These are phyloP conservation scores for Phyllosticta ampelicida DNA, from an alignment of 2,329 filamentous ascomycete genomes.

Conservation along the genomic window DNA sequence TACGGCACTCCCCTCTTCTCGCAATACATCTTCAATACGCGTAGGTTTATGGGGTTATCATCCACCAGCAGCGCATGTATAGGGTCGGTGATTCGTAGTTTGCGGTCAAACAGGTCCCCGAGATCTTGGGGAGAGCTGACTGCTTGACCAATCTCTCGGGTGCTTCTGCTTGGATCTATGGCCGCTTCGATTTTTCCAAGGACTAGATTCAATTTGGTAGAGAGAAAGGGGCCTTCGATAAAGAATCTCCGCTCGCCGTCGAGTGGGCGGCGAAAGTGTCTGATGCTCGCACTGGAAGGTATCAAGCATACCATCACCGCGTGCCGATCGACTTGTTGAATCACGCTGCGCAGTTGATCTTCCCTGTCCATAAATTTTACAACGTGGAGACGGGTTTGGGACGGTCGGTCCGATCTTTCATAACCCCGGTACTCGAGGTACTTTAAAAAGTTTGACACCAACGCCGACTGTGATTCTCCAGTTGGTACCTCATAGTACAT, in stretches of 20 bases:
- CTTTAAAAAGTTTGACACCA: slow-evolving; percentile 13
- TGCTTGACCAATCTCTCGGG: neutral
- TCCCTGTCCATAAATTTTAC: slow-evolving; percentile 19
- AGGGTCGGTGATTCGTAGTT: slow-evolving; percentile 1
- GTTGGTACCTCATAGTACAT: slow-evolving; percentile 11
- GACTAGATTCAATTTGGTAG: slow-evolving; percentile 14
- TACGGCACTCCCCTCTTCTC: slow-evolving; percentile 34
- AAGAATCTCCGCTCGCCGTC: slow-evolving; percentile 18
- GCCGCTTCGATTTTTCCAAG: slow-evolving; percentile 10
- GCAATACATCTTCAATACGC: slow-evolving; percentile 39
- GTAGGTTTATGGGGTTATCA: slow-evolving; percentile 40
- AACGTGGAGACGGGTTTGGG: slow-evolving; percentile 15
- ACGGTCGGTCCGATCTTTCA: slow-evolving; percentile 1
- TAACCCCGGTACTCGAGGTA: slow-evolving; percentile 13
- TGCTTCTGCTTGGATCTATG: neutral
- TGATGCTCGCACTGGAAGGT: slow-evolving; percentile 16
- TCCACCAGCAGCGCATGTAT: slow-evolving; percentile 33
- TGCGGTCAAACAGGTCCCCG: neutral
- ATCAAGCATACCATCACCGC: slow-evolving; percentile 22
- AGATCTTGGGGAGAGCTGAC: neutral
- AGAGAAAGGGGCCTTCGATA: slow-evolving; percentile 19
- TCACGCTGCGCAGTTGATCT: slow-evolving; percentile 13
- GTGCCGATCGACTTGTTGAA: slow-evolving; percentile 10
- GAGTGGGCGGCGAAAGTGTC: slow-evolving; percentile 14
- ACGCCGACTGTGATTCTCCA: neutral